phyloP scores from a whole-genome alignment of 805 yeast genomes.

The Tetrapisispora fleetii region DNA sequence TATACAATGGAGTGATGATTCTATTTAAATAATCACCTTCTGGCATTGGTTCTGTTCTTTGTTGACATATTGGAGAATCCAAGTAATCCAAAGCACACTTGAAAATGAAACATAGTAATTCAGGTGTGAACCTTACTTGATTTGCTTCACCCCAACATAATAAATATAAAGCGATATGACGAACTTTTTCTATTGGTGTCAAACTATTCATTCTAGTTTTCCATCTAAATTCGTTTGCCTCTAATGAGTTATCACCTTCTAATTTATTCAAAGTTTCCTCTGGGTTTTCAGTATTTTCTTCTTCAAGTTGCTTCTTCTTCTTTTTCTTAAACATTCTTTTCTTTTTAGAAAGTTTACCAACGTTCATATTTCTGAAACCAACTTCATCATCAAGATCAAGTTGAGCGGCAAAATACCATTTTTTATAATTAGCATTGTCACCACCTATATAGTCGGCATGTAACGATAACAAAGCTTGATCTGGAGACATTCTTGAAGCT shows the following conservation, averaged over 20 bases:
- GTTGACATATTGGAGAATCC: conserved; percentile 82
- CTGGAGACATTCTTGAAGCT: conserved; percentile 82
- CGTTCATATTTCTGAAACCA: conserved; percentile 72
- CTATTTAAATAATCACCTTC: conserved; percentile 87
- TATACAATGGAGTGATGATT: conserved; percentile 83
- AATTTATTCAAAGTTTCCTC: conserved; percentile 49
- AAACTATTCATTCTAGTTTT: conserved; percentile 66
- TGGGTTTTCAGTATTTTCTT: conserved; percentile 53
- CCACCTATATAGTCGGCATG: conserved; percentile 89
- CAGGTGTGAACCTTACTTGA: conserved; percentile 88
- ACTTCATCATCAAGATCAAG: conserved; percentile 76
- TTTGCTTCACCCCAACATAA: conserved; percentile 86
- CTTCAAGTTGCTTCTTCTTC: conserved; percentile 59
- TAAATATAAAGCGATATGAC: conserved; percentile 67
- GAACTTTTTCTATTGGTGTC: conserved; percentile 68
- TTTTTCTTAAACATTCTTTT: conserved; percentile 75
- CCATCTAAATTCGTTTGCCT: conserved; percentile 78
- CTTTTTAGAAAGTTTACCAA: conserved; percentile 68
- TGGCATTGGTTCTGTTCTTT: conserved; percentile 71
- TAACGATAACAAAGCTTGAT: conserved; percentile 70
- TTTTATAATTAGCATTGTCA: conserved; percentile 73
- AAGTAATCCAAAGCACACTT: conserved; percentile 91
- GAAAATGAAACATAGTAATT: conserved; percentile 85
- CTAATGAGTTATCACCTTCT: conserved; percentile 77
- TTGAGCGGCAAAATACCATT: conserved; percentile 86